phyloP scores from a whole-genome alignment of 2,329 filamentous ascomycete species.

The Alternaria ventricosa region DNA sequence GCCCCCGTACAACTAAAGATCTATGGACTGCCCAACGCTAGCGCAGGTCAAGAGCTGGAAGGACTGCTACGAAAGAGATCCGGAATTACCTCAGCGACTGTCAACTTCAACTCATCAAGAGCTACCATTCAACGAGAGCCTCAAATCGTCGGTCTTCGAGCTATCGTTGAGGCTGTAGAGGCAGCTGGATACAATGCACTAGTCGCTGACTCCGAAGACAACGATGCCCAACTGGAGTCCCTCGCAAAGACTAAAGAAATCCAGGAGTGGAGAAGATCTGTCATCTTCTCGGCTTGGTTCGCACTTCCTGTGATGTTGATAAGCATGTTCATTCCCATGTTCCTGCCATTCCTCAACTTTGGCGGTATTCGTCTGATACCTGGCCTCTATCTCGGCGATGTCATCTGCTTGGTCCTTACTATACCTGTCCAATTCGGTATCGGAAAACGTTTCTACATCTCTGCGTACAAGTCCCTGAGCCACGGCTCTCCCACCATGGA shows the following conservation, averaged over 20 bases:
- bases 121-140: conserved; percentile 77
- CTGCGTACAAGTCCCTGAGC: conserved; percentile 90
- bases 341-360: conserved; percentile 75
- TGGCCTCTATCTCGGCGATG: conserved; percentile 86
- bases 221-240: conserved; percentile 94
- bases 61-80: conserved; percentile 67
- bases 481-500: conserved; percentile 97
- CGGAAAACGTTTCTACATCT: conserved; percentile 90
- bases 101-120: conserved; percentile 76
- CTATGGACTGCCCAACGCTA: conserved; percentile 77
- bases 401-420: conserved; percentile 83
- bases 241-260: conserved; percentile 96
- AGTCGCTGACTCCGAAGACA: conserved; percentile 89
- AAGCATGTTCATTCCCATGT: conserved; percentile 95
- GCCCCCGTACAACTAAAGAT: conserved; percentile 80
- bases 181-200: conserved; percentile 85
- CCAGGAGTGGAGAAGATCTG: conserved; percentile 85
- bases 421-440: conserved; percentile 96
- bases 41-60: conserved; percentile 75
- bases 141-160: conserved; percentile 75
- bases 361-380: conserved; percentile 70
- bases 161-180: conserved; percentile 83
- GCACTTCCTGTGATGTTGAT: conserved; percentile 90
- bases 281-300: conserved; percentile 78
- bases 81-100: conserved; percentile 75